These are phyloP conservation scores for Pichia pseudocactophila DNA, from an alignment of 805 yeast species.

Conservation along the genomic window DNA sequence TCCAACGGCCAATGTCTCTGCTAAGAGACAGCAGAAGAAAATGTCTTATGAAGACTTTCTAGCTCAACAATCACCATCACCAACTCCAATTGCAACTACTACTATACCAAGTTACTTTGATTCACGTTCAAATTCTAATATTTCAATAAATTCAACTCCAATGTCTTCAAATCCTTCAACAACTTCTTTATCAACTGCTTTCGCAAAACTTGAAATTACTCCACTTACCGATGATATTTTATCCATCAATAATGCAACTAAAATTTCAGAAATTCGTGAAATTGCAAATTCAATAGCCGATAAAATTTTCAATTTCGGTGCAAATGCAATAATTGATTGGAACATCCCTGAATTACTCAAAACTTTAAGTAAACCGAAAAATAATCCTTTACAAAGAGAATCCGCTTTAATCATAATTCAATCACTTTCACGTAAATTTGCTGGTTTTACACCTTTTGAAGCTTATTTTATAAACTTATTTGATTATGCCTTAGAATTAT, in stretches of 20 bases:
- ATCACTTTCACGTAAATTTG: conserved; percentile 46
- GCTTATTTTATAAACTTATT: conserved; percentile 61
- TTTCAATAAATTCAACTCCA: conserved; percentile 17
- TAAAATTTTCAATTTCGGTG: conserved; percentile 37
- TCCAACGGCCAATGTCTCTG: background rate
- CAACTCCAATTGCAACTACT: conserved; percentile 19
- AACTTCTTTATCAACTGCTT: conserved; percentile 60
- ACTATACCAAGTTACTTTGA: conserved; percentile 21
- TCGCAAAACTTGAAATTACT: conserved; percentile 52
- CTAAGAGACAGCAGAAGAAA: conserved; percentile 11
- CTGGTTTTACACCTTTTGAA: conserved; percentile 65
- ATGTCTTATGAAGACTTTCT: conserved; percentile 41
- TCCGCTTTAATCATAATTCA: conserved; percentile 56
- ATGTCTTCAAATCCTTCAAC: conserved; percentile 35
- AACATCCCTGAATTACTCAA: conserved; percentile 52
- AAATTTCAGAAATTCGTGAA: conserved; percentile 45
- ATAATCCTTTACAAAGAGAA: conserved; percentile 68
- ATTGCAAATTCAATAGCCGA: conserved; percentile 48
- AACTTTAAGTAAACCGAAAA: conserved; percentile 66
- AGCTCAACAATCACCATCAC: conserved; percentile 19
- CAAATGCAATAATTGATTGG: conserved; percentile 50
- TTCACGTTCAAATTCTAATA: conserved; percentile 6
- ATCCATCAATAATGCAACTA: conserved; percentile 41
- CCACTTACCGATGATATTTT: conserved; percentile 58
- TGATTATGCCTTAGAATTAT: conserved; percentile 55